Percentiles rank a stretch among this genome's conserved stretches.
phyloP scores from a whole-genome alignment of 345 rosid genomes.

The Euphorbia peplus region DNA sequence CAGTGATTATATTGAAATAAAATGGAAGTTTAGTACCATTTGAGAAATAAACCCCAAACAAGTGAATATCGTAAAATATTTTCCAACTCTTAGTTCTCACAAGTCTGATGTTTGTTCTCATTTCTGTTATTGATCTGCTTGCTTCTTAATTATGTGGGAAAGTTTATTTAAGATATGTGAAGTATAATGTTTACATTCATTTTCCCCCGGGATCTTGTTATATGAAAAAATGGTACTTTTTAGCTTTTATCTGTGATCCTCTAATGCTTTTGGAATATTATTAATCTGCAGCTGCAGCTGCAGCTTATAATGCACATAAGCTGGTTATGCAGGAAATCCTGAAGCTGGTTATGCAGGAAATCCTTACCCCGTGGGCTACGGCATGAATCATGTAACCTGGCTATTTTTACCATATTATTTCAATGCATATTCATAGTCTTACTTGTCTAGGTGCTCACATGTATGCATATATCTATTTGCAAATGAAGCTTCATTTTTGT shows the following conservation, averaged over 20 bases:
- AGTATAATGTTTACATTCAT: background rate
- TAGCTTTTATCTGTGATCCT: background rate
- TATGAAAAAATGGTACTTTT: background rate
- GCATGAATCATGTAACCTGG: slow-evolving; percentile 75
- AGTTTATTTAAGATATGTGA: slow-evolving; percentile 8
- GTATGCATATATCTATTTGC: background rate
- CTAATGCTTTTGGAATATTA: slow-evolving; percentile 4
- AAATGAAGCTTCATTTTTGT: background rate
- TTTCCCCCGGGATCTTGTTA: background rate
- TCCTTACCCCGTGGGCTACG: slow-evolving; percentile 64
- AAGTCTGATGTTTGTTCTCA: slow-evolving; percentile 45
- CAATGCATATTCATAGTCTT: too few relatives aligned
- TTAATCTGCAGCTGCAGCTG: slow-evolving; percentile 42
- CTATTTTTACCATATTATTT: too few relatives aligned
- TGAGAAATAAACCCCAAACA: too few relatives aligned
- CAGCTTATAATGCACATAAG: slow-evolving; percentile 55
- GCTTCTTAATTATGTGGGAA: background rate
- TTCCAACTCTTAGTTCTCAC: slow-evolving; percentile 26
- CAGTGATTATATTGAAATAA: too few relatives aligned
- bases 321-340: slow-evolving; percentile 55
- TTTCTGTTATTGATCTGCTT: slow-evolving; percentile 3
- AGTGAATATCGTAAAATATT: slow-evolving; percentile 42
- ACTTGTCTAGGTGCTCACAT: background rate
- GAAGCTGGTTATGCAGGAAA: slow-evolving; percentile 66
- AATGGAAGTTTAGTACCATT: too few relatives aligned